Percentiles rank a stretch among this genome's conserved stretches.
These are phyloP conservation scores for Cutaneotrichosporon arboriforme DNA, from an alignment of 1,284 basidiomycete species.

Conservation along the genomic window DNA sequence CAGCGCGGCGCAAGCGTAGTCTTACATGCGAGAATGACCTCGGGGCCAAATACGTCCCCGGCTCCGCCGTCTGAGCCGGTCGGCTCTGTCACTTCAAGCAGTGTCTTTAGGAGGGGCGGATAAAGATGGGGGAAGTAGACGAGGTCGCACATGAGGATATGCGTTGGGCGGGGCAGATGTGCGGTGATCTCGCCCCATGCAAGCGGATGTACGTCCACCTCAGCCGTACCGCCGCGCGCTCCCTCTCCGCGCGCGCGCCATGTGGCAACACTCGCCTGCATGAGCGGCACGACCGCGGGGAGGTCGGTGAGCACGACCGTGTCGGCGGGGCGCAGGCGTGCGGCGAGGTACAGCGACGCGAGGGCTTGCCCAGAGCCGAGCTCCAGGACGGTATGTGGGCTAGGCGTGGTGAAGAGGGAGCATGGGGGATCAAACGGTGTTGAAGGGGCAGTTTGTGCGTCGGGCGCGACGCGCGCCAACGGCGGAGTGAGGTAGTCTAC, in stretches of 20 bases:
- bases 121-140: slow-evolving; percentile 47
- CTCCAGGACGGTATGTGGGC: slow-evolving; percentile 31
- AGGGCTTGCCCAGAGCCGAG: slow-evolving; percentile 45
- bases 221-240: not conserved
- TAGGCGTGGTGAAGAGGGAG: slow-evolving; percentile 23
- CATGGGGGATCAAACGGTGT: slow-evolving; percentile 34
- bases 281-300: slow-evolving; percentile 39
- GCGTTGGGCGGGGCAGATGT: slow-evolving; percentile 20
- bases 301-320: slow-evolving; percentile 40
- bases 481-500: slow-evolving; percentile 37
- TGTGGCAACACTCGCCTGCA: slow-evolving; percentile 25
- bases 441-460: not conserved
- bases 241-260: slow-evolving; percentile 13
- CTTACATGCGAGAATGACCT: slow-evolving; percentile 44
- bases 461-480: too few species aligned
- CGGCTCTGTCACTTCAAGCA: slow-evolving; percentile 37
- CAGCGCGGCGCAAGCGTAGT: not conserved
- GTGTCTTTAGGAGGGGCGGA: slow-evolving; percentile 35
- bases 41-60: slow-evolving; percentile 30
- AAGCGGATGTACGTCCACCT: slow-evolving; percentile 26
- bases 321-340: slow-evolving; percentile 22
- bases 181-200: slow-evolving; percentile 35
- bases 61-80: slow-evolving; percentile 8
- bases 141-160: slow-evolving; percentile 44
- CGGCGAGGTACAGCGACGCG: slow-evolving; percentile 37